Conservation (phyloP, 345 rosid genomes). For the Rhodomyrtus tomentosa region DNA sequence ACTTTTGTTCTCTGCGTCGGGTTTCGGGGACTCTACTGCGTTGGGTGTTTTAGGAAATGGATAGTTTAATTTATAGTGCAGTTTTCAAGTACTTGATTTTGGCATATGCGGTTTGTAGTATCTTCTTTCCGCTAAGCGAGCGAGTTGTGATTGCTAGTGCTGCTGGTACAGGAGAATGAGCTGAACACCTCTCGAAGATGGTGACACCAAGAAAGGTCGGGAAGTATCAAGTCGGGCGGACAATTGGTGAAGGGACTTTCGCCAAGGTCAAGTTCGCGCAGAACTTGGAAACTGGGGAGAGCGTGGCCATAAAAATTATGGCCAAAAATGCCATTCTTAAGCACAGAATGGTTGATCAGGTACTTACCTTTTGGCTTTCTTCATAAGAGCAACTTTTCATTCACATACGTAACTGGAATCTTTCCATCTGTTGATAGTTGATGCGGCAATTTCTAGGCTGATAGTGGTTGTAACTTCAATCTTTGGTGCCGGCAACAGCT, state of each 20-base stretch:
- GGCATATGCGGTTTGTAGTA: neutral
- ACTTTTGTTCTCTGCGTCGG: neutral
- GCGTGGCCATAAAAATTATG: conserved; percentile 78
- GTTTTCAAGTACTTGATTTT: neutral
- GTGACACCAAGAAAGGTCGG: conserved; percentile 40
- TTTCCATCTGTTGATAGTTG: neutral
- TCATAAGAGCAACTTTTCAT: neutral
- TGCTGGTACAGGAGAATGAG: neutral
- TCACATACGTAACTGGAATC: neutral
- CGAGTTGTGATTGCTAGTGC: neutral
- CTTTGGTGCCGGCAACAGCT: neutral
- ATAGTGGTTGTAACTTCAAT: neutral
- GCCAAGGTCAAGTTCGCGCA: conserved; percentile 94
- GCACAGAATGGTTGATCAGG: conserved; percentile 94
- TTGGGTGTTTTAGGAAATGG: neutral
- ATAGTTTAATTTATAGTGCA: neutral
- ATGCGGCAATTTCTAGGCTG: neutral
- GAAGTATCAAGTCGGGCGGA: conserved; percentile 79
- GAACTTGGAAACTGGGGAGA: conserved; percentile 61
- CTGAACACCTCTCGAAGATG: conserved; percentile 2
- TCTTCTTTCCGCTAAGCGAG: neutral
- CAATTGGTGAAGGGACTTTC: conserved; percentile 86
- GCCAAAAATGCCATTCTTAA: conserved; percentile 69
- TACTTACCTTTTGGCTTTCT: neutral
- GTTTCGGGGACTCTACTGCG: neutral